A percentile compares a stretch with the other conserved stretches of the same genome.
Evolutionary conservation across 306 rosid species (phyloP).

Genomic region (Quercus suber): DNA sequence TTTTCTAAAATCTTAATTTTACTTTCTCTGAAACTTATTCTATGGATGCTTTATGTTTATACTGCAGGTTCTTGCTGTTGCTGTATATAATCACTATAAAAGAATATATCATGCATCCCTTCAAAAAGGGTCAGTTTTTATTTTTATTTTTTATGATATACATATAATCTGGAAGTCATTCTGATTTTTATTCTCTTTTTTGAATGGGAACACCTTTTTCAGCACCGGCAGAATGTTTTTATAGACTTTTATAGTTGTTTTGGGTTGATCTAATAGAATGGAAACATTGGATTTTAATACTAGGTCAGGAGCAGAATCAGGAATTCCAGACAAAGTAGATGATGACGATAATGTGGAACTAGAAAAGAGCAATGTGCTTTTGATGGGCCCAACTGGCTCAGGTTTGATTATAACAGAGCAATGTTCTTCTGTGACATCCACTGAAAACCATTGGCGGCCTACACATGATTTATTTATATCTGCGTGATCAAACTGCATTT

Average conservation of each 20-base stretch:
- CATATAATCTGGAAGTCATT: not conserved
- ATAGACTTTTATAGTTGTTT: constrained; percentile 9
- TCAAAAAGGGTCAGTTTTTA: constrained; percentile 72
- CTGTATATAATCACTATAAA: constrained; percentile 95
- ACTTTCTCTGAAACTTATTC: constrained; percentile 13
- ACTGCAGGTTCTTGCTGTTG: constrained; percentile 92
- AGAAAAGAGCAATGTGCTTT: constrained; percentile 96
- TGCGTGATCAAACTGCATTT: constrained; percentile 5
- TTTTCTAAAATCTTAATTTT: not conserved
- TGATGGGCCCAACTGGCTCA: constrained; percentile 99
- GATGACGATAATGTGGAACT: constrained; percentile 80
- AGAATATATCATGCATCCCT: constrained; percentile 74
- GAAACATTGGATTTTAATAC: constrained; percentile 35
- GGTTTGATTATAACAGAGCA: constrained; percentile 43
- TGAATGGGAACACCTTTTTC: not conserved
- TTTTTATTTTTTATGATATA: not conserved
- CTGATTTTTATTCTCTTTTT: not conserved
- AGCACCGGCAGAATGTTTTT: constrained; percentile 10
- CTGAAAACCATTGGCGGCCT: constrained; percentile 15
- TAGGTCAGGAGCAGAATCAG: constrained; percentile 64
- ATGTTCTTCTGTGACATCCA: constrained; percentile 6
- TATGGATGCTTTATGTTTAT: constrained; percentile 29
- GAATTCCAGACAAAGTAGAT: constrained; percentile 42
- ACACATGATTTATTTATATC: constrained; percentile 2
- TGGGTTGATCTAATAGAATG: constrained; percentile 16